Base-by-base conservation (phyloP, 1,139 yeast genomes). In the Pichia sp. region DNA sequence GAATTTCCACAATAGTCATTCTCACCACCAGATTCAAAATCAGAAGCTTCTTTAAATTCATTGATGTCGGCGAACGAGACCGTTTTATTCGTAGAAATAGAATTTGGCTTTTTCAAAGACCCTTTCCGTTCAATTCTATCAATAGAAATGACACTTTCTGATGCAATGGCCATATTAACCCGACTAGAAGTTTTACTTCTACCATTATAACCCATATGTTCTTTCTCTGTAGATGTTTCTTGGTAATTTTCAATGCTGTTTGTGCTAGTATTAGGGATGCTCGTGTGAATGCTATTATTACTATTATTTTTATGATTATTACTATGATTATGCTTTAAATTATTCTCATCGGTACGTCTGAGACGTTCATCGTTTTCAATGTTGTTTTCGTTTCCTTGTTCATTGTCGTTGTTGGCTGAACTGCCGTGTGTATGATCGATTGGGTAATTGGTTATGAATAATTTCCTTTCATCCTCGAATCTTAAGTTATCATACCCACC, bases 51-150 rank as follows among this genome's bases (percentile, higher is more conserved):
- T 27, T 37, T 50, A 47, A 28, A 37, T 31, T 46, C 47, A 33
- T 46, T 42, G 10, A 49, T 42, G 31, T 49, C 50, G 9, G 57
- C 64, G 52, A 61, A 61, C 3, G 62, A 56, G 3, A 61, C 65
- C 1, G 56, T 52, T 43, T 61, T 61, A 39, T 57, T 54, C 11
- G 8, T 34, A 6, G 36, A 34, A 7, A 34, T 10, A 11, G 29
- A 36, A 27, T 53, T 55, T 32, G 56, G 55, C 34, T 58, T 50
- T 38, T 56, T 59, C 38, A 60, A 45, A 3, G 63, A 59, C n/a
- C 61, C 58, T 44, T 57, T 59, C n/a, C 62, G 46, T 10, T 52
- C 49, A 32, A 56, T 46, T 23, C 44, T 47, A 40, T 45, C 45
- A 16, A 38, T 16, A 16, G 23, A 39, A 11, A 10, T 11, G 8